Evolutionary conservation across 306 rosid species (phyloP).

Genomic region (Medicago ruthenica): DNA sequence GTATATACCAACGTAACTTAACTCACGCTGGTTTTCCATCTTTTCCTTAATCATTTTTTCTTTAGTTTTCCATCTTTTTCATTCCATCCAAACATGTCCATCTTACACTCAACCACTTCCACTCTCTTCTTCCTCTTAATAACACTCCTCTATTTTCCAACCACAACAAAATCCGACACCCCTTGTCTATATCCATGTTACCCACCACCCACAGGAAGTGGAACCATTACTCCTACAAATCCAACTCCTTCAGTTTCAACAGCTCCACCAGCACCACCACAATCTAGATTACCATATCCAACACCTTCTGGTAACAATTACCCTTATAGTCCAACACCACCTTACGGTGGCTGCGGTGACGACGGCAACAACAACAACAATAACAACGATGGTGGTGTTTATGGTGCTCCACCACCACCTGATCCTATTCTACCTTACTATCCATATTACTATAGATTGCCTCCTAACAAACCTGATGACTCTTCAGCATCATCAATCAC

Average conservation of each 20-base stretch:
- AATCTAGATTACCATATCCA: no score
- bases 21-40: no score
- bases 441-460: slow-evolving; percentile 78
- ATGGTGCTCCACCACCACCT: slow-evolving; percentile 80
- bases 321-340: no score
- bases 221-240: no score
- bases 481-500: slow-evolving; percentile 38
- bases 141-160: slow-evolving; percentile 49
- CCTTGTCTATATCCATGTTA: slow-evolving; percentile 84
- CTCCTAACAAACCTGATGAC: slow-evolving; percentile 58
- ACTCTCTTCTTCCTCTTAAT: slow-evolving; percentile 42
- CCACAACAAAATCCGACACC: slow-evolving; percentile 52
- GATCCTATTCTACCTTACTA: slow-evolving; percentile 93
- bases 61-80: neutral
- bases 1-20: no score
- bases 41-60: neutral
- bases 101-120: slow-evolving; percentile 35
- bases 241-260: no score
- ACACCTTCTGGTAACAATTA: no score
- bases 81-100: slow-evolving; percentile 36
- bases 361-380: neutral
- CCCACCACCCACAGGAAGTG: no score
- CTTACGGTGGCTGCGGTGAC: slow-evolving; percentile 37
- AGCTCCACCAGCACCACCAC: no score
- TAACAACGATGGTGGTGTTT: neutral